These are phyloP conservation scores for Cicer judaicum DNA, from an alignment of 306 rosid species.

Conservation along the genomic window DNA sequence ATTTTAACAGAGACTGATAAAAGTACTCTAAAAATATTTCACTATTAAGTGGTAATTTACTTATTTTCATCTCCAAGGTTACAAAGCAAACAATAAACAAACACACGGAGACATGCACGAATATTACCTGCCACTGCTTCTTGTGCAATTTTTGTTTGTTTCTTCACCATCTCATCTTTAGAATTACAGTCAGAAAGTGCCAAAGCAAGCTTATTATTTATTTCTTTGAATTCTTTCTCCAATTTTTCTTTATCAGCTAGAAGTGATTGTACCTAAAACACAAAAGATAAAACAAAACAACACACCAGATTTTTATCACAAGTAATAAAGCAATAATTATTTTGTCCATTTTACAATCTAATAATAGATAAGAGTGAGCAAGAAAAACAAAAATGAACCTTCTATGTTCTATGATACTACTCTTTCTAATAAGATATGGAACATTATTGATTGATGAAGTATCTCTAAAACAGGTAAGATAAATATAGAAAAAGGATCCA, in stretches of 20 bases:
- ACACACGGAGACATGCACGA: conserved; percentile 5
- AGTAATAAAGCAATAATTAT: neutral
- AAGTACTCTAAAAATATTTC: neutral
- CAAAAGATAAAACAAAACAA: conserved; percentile 35
- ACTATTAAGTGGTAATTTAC: neutral
- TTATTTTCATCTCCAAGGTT: conserved; percentile 16
- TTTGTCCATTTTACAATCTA: conserved; percentile 8
- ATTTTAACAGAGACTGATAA: conserved; percentile 38
- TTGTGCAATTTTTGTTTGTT: conserved; percentile 71
- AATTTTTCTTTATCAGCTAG: conserved; percentile 73
- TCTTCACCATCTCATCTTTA: conserved; percentile 80
- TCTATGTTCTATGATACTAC: neutral
- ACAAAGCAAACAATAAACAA: conserved; percentile 13
- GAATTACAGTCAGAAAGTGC: conserved; percentile 65
- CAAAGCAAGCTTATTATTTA: conserved; percentile 64
- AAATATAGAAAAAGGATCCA: conserved; percentile 5
- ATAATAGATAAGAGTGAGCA: conserved; percentile 18
- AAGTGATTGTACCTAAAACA: conserved; percentile 57
- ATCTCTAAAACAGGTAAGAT: conserved; percentile 19
- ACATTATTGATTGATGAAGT: conserved; percentile 9
- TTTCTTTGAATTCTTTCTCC: conserved; percentile 66
- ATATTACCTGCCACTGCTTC: conserved; percentile 75
- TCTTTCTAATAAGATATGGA: conserved; percentile 20
- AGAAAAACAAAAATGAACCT: neutral
- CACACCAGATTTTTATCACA: neutral